Evolutionary conservation across 306 rosid species (phyloP), one percentile per base, ranked within the genome.

Genomic region (Abrus precatorius): DNA sequence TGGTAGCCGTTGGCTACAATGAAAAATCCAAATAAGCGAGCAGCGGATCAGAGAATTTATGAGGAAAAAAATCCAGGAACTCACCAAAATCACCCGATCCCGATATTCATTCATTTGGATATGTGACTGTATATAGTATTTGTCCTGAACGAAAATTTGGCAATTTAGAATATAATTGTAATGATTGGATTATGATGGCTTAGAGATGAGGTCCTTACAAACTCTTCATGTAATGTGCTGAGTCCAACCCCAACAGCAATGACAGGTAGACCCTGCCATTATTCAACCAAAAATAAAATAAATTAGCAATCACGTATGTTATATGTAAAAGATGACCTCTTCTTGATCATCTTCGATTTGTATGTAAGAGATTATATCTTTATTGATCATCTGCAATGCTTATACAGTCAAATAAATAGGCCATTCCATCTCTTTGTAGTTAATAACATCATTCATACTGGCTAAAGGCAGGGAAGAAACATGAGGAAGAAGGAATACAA

Each of bases 71-170:
- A 27, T 14, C 54, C 41, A 67, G 53, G 36, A 3, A 67, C 54
- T 67, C 54, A 67, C 54, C 72, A 67, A 27, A 9, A 44, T 27
- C 54, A 67, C 72, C 8, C 54, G 72, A 43, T 67, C 72, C 38
- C 72, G 27, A 28, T 67, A 67, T 43, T 67, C 72, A 28, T 67
- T 67, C 72, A 67, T 43, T 66, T 67, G 72, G 38, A 67, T 44
- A 50, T 67, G 72, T 30, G 20, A 27, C 54, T 43, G 36, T 43
- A 67, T 14, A 67, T 67, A 67, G 54, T 67, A 44, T 67, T 67
- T 67, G 8, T 67, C 72, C 72, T 67, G 38, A 66, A 67, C 14
- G 9, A 67, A 43, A 44, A 44, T n/a, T 1, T 28, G 4, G 5
- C 9, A 67, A 43, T 9, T 67, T 27, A 45, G 9, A 33, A 67